Base-by-base conservation (phyloP, 208 protist species). In the Crithidia bombi region DNA sequence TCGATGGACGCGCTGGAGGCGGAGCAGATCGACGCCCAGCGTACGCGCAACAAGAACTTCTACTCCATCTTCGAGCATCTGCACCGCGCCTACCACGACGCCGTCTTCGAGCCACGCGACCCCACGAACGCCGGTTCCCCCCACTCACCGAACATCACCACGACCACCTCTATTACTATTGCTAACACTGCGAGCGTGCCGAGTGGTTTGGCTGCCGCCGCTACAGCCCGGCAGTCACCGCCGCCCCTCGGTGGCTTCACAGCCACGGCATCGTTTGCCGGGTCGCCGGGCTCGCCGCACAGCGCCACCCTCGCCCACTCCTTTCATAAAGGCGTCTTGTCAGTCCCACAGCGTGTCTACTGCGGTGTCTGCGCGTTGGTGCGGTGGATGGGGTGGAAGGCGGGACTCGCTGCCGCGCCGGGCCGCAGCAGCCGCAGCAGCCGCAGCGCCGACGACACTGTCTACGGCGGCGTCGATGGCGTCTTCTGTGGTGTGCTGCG, bases 31-130 rank as follows among this genome's bases (percentile, higher is more conserved):
- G 75, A 71, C 51, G 73, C 74, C 35, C 73, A 79, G 32, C 67
- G 82, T 36, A 50, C 49, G 2, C 78, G 82, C 49, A 87, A 87
- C 58, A 58, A 49, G 26, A 63, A 55, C 54, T 85, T 85, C 50
- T 77, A 85, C 73, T 79, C 71, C 32, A 65, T 85, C n/a, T 88
- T 84, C 32, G 67, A 75, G 19, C 79, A 88, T 62, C 62, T 88
- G 5, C 83, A 88, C 58, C 57, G 64, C 30, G 69, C 55, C 38
- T 88, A 74, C 65, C 49, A 65, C 47, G 59, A 73, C 58, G 68
- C 75, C 3, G 63, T 84, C 10, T 68, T 81, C 21, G 69, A 70
- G 35, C 44, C 63, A 9, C 58, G 58, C n/a, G 43, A 65, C 26
- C 25, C 39, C 6, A 23, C 33, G 4, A 33, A 14, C 39, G 14